Conservation (phyloP, 225 moss, liverwort and hornwort genomes). For the Lunularia cruciata region DNA sequence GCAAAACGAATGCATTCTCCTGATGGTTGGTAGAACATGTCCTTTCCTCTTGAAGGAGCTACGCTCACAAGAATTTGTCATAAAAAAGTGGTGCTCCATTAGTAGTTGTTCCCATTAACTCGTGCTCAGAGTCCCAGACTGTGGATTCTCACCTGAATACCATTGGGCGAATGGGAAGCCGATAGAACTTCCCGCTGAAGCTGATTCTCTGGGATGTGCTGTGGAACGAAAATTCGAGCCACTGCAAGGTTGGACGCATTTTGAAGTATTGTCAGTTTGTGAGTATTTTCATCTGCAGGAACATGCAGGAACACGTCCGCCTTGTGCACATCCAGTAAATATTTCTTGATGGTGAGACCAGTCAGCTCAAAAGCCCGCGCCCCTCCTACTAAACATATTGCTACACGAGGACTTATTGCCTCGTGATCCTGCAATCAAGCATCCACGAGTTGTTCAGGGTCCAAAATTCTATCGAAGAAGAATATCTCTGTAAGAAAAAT, state of each 20-base stretch:
- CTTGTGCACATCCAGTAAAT: conserved; percentile 65
- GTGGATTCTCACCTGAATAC: conserved; percentile 63
- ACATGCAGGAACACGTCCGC: conserved; percentile 81
- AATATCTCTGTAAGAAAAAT: neutral
- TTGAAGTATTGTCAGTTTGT: conserved; percentile 75
- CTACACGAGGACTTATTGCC: conserved; percentile 43
- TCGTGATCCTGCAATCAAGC: conserved; percentile 5
- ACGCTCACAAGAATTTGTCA: no score
- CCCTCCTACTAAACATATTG: conserved; percentile 90
- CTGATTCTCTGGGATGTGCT: conserved; percentile 42
- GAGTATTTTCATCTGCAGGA: conserved; percentile 68
- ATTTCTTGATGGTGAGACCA: conserved; percentile 62
- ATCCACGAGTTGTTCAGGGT: neutral
- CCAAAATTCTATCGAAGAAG: neutral
- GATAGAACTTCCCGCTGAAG: conserved; percentile 72
- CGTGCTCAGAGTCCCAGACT: conserved; percentile 44
- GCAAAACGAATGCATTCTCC: no score
- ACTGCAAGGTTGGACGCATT: conserved; percentile 52
- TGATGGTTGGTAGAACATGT: no score
- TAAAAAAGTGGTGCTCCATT: no score
- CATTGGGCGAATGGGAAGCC: conserved; percentile 75
- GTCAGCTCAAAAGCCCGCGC: conserved; percentile 93
- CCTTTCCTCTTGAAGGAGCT: no score
- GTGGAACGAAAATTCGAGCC: conserved; percentile 66
- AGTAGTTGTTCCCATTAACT: no score